These are phyloP conservation scores for Prototheca stagnorum DNA, from an alignment of 163 green algal genomes.

Conservation along the genomic window DNA sequence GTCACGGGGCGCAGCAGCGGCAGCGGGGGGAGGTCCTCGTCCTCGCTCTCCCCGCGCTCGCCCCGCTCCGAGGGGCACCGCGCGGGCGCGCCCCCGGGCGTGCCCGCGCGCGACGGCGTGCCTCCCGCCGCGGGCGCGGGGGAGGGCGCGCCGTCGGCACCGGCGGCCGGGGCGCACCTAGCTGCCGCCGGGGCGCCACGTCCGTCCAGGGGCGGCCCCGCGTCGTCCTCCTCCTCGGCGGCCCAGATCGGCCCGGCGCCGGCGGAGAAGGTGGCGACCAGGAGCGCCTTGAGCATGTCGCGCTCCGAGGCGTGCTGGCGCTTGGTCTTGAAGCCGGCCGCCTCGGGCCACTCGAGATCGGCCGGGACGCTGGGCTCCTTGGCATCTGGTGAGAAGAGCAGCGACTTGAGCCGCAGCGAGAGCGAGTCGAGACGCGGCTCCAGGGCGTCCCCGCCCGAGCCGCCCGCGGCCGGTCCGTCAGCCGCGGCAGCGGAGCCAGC, in stretches of 20 bases:
- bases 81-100: too few relatives aligned
- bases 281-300: constrained; percentile 41
- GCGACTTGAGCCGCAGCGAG: background rate
- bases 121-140: too few relatives aligned
- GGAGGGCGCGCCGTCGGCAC: too few relatives aligned
- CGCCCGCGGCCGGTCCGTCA: too few relatives aligned
- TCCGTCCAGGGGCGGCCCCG: too few relatives aligned
- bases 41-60: background rate
- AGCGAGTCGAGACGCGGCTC: too few relatives aligned
- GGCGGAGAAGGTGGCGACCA: constrained; percentile 45
- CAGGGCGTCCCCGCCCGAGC: too few relatives aligned
- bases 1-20: background rate
- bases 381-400: constrained; percentile 2
- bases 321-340: constrained; percentile 77
- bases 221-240: constrained; percentile 36
- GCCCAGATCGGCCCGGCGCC: constrained; percentile 34
- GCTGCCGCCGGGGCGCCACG: too few relatives aligned
- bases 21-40: background rate
- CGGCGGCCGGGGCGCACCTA: too few relatives aligned
- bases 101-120: too few relatives aligned
- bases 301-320: constrained; percentile 77
- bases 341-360: constrained; percentile 15
- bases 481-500: too few relatives aligned
- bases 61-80: too few relatives aligned
- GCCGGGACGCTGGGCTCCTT: background rate